Conservation (phyloP, 2,329 filamentous ascomycete species). For the Pyrenophora tritici-repentis region DNA sequence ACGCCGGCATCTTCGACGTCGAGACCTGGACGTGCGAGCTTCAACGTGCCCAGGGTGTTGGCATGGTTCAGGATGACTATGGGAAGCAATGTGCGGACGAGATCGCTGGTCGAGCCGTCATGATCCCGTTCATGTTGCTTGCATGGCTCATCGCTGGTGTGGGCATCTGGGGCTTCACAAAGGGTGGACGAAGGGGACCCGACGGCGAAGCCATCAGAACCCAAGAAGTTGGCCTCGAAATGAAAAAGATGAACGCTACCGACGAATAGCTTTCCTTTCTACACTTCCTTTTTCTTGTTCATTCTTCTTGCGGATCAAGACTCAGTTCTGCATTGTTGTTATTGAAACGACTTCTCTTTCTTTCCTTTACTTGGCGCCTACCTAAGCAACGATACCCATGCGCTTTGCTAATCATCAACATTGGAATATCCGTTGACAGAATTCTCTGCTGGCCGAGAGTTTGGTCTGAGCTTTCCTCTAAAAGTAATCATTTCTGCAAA, state of each 20-base stretch:
- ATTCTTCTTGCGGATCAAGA: too few relatives aligned
- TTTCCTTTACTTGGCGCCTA: too few relatives aligned
- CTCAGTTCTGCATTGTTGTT: too few relatives aligned
- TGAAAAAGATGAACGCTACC: slow-evolving; percentile 33
- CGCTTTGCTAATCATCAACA: too few relatives aligned
- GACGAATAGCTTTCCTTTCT: not conserved
- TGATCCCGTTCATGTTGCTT: slow-evolving; percentile 38
- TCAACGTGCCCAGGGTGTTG: slow-evolving; percentile 23
- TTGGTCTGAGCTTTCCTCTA: too few relatives aligned
- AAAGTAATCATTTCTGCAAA: too few relatives aligned
- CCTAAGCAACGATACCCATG: too few relatives aligned
- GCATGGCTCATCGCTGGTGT: slow-evolving; percentile 25
- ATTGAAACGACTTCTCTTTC: too few relatives aligned
- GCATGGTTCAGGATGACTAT: slow-evolving; percentile 38
- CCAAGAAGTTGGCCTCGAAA: slow-evolving; percentile 36
- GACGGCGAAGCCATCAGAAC: slow-evolving; percentile 34
- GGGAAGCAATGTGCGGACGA: slow-evolving; percentile 36
- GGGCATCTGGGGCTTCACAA: slow-evolving; percentile 31
- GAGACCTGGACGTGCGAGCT: slow-evolving; percentile 45
- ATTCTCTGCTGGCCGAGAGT: too few relatives aligned
- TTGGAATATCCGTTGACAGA: too few relatives aligned
- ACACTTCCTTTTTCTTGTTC: too few relatives aligned
- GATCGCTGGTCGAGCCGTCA: slow-evolving; percentile 33
- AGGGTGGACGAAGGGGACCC: slow-evolving; percentile 22
- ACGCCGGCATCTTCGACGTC: slow-evolving; percentile 42